Evolutionary conservation across 768 basidiomycete species (phyloP), one percentile per base, ranked within the genome.

Genomic region (Sarcodon aspratus): DNA sequence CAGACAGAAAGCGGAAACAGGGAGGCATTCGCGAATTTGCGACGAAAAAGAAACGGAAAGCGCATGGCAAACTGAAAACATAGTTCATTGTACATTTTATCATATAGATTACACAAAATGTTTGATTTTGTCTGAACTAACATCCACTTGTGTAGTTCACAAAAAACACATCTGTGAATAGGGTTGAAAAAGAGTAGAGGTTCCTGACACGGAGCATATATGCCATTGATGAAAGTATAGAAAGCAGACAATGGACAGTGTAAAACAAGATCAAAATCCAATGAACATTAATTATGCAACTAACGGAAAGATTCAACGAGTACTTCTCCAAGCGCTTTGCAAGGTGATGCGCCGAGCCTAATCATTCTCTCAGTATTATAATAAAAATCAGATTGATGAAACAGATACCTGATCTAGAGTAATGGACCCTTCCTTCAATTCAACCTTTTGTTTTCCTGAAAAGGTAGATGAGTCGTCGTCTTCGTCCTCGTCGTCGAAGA

Each of bases 251-350:
- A 27, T 27, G 21, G 21, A n/a, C 32, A 51, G 8, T 7, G 12
- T 50, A 73, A 69, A 69, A 63, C 55, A 73, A 71, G 52, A 71
- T 69, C 13, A 52, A 55, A 3, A 58, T 72, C 45, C 60, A 61
- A 42, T 61, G 51, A 54, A 9, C 13, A 36, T 13, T 12, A 2
- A 15, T 7, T 33, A 11, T n/a, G 18, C 46, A 36, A 45, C 44
- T 32, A 15, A 31, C 44, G 44, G n/a, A 32, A 46, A 33, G 7
- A 4, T 10, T 21, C 27, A 21, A 32, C 79, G 72, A 37, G 75
- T 70, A 57, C 82, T 73, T 61, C 88, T 77, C 88, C 89, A 92
- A 38, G 88, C 89, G 54, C 89, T 91, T 63, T 91, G 89, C 79
- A 92, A 76, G 13, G 88, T 80, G 54, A 92, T 92, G 43, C 88